Evolutionary conservation across 352 stramenopile genomes (phyloP).

Genomic region (Pythium periplocum): DNA sequence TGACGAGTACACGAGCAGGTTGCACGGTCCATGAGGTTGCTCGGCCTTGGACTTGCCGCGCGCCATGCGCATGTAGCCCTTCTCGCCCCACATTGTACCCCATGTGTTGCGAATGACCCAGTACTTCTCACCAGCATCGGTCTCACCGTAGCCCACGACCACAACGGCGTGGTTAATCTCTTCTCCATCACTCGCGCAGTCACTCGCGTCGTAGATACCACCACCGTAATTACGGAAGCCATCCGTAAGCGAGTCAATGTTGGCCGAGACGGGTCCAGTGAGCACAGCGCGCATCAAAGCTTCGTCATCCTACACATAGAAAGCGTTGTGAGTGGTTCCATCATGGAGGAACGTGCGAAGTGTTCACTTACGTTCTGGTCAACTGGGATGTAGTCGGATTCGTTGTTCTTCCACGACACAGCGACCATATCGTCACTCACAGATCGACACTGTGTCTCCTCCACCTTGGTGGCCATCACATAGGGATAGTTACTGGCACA

Average conservation of each 20-base stretch:
- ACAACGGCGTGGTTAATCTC: constrained; percentile 88
- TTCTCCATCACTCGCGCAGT: constrained; percentile 68
- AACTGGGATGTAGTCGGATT: constrained; percentile 54
- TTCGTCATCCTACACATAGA: constrained; percentile 22
- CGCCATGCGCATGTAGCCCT: constrained; percentile 75
- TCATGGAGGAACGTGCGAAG: no score
- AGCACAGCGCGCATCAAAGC: constrained; percentile 62
- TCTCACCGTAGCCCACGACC: constrained; percentile 80
- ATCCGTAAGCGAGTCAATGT: constrained; percentile 61
- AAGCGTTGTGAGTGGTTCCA: no score
- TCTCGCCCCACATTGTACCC: constrained; percentile 86
- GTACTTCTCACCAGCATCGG: constrained; percentile 61
- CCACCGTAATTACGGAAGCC: constrained; percentile 84
- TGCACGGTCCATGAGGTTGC: constrained; percentile 48
- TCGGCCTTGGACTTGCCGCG: constrained; percentile 23
- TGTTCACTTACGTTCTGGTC: constrained; percentile 16
- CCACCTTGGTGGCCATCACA: constrained; percentile 66
- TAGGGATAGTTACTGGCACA: constrained; percentile 69
- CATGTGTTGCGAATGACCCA: constrained; percentile 90
- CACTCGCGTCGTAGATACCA: constrained; percentile 80
- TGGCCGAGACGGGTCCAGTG: constrained; percentile 64
- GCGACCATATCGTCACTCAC: constrained; percentile 29
- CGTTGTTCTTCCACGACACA: constrained; percentile 38
- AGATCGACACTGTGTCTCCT: constrained; percentile 32
- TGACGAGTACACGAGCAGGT: constrained; percentile 68